A percentile compares a stretch with the other conserved stretches of the same genome.
These are phyloP conservation scores for Agapanthus africanus DNA, from an alignment of 106 monocot genomes.

Conservation along the genomic window DNA sequence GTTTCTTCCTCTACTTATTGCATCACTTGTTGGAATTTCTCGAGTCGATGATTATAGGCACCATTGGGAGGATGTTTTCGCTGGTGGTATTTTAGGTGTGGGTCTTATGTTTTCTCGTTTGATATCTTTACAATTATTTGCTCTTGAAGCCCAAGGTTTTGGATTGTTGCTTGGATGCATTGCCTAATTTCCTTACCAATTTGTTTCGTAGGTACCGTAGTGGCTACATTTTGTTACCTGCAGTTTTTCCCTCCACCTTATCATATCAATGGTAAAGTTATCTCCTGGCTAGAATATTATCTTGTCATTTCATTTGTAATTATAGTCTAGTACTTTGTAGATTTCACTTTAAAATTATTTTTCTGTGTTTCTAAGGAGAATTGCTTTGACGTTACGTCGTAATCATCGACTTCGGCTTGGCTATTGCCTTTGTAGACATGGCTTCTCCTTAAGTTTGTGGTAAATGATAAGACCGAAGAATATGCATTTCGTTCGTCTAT, in stretches of 20 bases:
- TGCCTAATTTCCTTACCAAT: not conserved
- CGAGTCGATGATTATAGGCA: constrained; percentile 73
- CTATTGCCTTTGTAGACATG: no score
- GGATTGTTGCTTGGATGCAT: not conserved
- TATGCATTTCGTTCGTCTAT: no score
- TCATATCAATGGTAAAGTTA: constrained; percentile 6
- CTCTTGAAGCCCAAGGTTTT: not conserved
- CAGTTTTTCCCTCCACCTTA: constrained; percentile 8
- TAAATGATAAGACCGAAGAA: no score
- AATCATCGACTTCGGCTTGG: no score
- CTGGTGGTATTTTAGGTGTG: constrained; percentile 64
- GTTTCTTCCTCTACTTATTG: constrained; percentile 51
- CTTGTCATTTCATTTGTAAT: no score
- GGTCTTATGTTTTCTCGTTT: not conserved
- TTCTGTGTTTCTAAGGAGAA: no score
- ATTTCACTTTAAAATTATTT: no score
- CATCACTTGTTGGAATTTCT: constrained; percentile 65
- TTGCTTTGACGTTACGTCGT: no score
- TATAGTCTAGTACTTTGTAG: no score
- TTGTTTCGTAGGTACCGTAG: not conserved
- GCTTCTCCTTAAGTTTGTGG: no score
- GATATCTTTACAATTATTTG: not conserved
- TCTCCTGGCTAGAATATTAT: no score
- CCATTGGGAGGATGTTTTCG: constrained; percentile 84
- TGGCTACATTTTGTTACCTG: constrained; percentile 8